phyloP scores from a whole-genome alignment of 2,329 filamentous ascomycete genomes.

The Aspergillus quadrilineatus region DNA sequence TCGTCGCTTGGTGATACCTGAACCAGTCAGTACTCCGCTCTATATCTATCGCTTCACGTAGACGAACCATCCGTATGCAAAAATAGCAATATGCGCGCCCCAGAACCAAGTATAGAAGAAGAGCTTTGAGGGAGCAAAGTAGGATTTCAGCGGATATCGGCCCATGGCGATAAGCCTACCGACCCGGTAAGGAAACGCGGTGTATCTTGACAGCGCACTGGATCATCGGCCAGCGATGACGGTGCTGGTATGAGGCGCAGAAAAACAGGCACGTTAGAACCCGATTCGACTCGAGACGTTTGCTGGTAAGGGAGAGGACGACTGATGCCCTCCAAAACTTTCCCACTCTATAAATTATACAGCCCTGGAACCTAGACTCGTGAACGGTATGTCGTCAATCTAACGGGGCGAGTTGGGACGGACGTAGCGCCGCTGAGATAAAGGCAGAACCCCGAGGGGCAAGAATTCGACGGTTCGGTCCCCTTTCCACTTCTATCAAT shows the following conservation, averaged over 20 bases:
- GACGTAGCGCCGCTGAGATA: neutral
- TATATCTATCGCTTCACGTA: neutral
- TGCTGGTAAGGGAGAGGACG: too few relatives aligned
- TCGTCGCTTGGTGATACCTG: conserved; percentile 75
- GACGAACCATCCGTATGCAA: conserved; percentile 78
- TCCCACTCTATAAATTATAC: neutral
- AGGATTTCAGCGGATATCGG: conserved; percentile 42
- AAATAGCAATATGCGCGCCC: conserved; percentile 73
- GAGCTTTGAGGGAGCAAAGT: conserved; percentile 70
- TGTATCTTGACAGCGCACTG: conserved; percentile 4
- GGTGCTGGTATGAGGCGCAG: conserved; percentile 1
- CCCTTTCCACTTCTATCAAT: neutral
- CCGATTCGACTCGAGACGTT: neutral
- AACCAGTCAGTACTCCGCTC: conserved; percentile 25
- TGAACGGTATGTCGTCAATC: neutral
- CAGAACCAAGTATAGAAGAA: conserved; percentile 81
- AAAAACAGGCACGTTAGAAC: neutral
- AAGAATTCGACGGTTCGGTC: neutral
- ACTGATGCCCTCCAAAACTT: neutral
- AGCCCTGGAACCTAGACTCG: neutral
- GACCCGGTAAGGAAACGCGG: conserved; percentile 3
- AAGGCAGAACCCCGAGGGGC: neutral
- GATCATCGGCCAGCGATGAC: conserved; percentile 31
- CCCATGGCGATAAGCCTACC: conserved; percentile 47
- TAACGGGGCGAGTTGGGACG: neutral